Percentiles rank a stretch among this genome's conserved stretches.
Conservation (phyloP, 2,329 filamentous ascomycete species). For the Macroventuria anomochaeta region DNA sequence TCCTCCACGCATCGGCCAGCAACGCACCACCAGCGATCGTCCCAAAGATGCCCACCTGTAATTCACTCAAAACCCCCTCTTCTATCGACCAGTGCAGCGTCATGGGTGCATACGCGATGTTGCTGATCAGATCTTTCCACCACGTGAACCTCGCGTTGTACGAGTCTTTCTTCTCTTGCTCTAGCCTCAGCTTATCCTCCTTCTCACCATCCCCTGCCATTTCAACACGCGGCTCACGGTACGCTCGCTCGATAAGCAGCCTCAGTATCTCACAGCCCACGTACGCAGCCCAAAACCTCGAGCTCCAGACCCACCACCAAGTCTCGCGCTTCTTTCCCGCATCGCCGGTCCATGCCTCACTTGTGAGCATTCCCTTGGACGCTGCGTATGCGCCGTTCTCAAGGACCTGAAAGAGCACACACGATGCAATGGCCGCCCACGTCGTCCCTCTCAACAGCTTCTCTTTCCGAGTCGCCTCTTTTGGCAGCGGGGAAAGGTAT, state of each 20-base stretch:
- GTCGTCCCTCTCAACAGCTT: conserved; percentile 56
- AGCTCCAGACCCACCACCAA: conserved; percentile 73
- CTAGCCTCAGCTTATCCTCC: conserved; percentile 54
- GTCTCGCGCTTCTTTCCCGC: conserved; percentile 57
- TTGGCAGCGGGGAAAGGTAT: conserved; percentile 37
- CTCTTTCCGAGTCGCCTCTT: conserved; percentile 35
- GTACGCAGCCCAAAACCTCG: conserved; percentile 80
- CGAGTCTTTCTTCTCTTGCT: conserved; percentile 34
- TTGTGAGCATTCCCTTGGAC: conserved; percentile 70
- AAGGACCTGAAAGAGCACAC: conserved; percentile 74
- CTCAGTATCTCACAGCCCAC: conserved; percentile 77
- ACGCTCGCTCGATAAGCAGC: conserved; percentile 56
- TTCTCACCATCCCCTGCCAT: conserved; percentile 52
- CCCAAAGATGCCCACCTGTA: conserved; percentile 65
- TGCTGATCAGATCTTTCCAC: conserved; percentile 72
- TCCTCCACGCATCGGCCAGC: conserved; percentile 56
- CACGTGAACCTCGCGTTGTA: conserved; percentile 54
- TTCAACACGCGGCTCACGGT: conserved; percentile 24
- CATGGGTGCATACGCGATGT: conserved; percentile 79
- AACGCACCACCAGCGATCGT: conserved; percentile 55
- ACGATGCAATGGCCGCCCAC: conserved; percentile 71
- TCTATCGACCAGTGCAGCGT: conserved; percentile 84
- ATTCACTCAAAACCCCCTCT: conserved; percentile 60
- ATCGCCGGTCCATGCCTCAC: conserved; percentile 57
- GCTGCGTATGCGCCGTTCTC: conserved; percentile 86